A percentile compares a stretch with the other conserved stretches of the same genome.
phyloP scores from a whole-genome alignment of 768 basidiomycete species.

The Leccinum longicurvipes region DNA sequence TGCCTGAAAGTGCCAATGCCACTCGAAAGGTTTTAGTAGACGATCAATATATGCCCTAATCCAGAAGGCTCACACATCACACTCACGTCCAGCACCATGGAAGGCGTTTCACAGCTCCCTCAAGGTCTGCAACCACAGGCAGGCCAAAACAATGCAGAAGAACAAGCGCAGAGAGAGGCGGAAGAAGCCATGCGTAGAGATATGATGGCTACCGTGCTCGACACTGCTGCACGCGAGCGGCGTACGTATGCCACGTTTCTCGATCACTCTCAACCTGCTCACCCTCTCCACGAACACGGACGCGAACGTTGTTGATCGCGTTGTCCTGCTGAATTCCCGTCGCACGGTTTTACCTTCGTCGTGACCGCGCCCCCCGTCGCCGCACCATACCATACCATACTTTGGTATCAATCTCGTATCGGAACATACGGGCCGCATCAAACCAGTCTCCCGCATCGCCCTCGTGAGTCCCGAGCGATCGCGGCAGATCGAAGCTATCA shows the following conservation, averaged over 20 bases:
- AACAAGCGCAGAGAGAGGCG: conserved; percentile 52
- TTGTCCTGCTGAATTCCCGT: neutral
- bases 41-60: neutral
- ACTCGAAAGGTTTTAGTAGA: neutral
- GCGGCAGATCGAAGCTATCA: conserved; percentile 72
- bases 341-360: neutral
- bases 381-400: neutral
- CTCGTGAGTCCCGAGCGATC: conserved; percentile 83
- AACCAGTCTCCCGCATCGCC: conserved; percentile 77
- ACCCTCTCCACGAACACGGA: neutral
- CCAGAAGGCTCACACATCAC: conserved; percentile 3
- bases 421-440: neutral
- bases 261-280: neutral
- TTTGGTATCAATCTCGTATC: too few species aligned
- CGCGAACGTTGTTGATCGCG: neutral
- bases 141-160: conserved; percentile 51
- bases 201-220: conserved; percentile 74
- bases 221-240: conserved; percentile 75
- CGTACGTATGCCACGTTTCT: conserved; percentile 40
- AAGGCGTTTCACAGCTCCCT: conserved; percentile 23
- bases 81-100: conserved; percentile 17
- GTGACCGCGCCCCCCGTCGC: neutral
- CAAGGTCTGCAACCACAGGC: conserved; percentile 28
- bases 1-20: too few species aligned
- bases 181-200: conserved; percentile 78